Evolutionary conservation across 1,284 basidiomycete species (phyloP).

Genomic region (Boletus semigastroideus): DNA sequence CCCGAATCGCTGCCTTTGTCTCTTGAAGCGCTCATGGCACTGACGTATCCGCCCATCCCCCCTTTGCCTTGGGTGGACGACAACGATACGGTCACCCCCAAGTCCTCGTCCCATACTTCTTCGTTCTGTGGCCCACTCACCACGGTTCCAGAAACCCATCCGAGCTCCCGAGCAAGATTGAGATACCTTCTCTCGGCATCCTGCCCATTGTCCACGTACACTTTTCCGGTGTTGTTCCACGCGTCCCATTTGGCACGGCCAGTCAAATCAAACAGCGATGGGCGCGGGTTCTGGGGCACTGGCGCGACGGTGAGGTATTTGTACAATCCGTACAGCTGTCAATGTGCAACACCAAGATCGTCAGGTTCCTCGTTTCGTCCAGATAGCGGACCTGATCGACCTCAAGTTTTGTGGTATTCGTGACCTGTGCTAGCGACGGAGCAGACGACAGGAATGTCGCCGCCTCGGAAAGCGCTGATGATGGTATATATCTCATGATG

Average conservation of each 20-base stretch:
- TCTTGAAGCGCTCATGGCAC: constrained; percentile 48
- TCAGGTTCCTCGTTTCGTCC: constrained; percentile 28
- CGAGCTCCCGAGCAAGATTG: constrained; percentile 64
- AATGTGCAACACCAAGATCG: constrained; percentile 24
- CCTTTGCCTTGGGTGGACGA: constrained; percentile 35
- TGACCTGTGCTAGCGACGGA: constrained; percentile 50
- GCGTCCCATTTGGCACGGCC: constrained; percentile 89
- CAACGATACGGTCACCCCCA: constrained; percentile 30
- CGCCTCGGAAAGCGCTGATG: constrained; percentile 57
- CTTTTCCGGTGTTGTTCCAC: constrained; percentile 60
- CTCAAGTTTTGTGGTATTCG: constrained; percentile 70
- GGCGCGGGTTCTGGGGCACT: constrained; percentile 57
- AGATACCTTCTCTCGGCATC: constrained; percentile 66
- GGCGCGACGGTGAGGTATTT: constrained; percentile 68
- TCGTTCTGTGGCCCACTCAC: constrained; percentile 22
- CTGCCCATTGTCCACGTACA: constrained; percentile 41
- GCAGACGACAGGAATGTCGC: constrained; percentile 63
- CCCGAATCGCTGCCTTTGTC: constrained; percentile 37
- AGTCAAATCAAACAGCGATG: constrained; percentile 79
- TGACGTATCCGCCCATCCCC: constrained; percentile 65
- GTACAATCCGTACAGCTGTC: constrained; percentile 85
- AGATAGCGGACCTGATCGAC: constrained; percentile 43
- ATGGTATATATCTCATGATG: constrained; percentile 38
- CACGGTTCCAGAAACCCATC: constrained; percentile 55
- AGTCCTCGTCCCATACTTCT: constrained; percentile 40